Base-by-base conservation (phyloP, 2,329 filamentous ascomycete genomes). In the Penicillium sp. region DNA sequence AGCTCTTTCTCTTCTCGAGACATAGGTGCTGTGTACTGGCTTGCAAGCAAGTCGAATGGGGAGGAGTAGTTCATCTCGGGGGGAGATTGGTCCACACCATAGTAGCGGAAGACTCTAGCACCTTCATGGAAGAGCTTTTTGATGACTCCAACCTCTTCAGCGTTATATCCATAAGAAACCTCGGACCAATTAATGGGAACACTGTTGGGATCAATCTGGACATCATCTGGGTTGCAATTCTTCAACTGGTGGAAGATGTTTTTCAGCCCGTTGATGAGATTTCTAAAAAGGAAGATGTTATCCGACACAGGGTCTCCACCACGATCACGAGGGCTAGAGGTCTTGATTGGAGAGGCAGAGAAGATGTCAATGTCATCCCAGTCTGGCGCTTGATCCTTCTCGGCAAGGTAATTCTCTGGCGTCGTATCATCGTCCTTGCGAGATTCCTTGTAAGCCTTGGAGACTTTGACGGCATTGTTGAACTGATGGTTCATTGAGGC, bases 281-380 rank as follows among this genome's bases (percentile, higher is more conserved):
- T 99, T 73, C 92, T 92, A 78, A 99, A 99, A 4, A 99, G 78
- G 65, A 99, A 97, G 69, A 97, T 96, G 79, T 99, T 99, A 73
- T 99, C 95, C 3, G 87, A 86, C 15, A 99, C 92, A 0, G 94
- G 93, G 69, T 97, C 92, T 14, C 89, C 87, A 54, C 89, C 91
- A 56, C 93, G 84, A 62, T 99, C 94, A 46, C 92, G 86, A 7
- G 92, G 90, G 67, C 94, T 97, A 0, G 90, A 90, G 0, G 91
- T 94, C 76, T 96, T 97, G 76, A 99, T 97, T 0, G 94, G 95
- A 69, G 93, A 94, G 2, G 94, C 94, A 43, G 85, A 89, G 76
- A 97, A 99, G 46, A 99, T 97, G 73, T 99, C 95, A 40, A 94
- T 93, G 74, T 97, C 92, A 67, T 99, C 95, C 92, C 94, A 99